Conservation (phyloP, 2,329 filamentous ascomycete genomes). For the Endoconidiophora polonica region DNA sequence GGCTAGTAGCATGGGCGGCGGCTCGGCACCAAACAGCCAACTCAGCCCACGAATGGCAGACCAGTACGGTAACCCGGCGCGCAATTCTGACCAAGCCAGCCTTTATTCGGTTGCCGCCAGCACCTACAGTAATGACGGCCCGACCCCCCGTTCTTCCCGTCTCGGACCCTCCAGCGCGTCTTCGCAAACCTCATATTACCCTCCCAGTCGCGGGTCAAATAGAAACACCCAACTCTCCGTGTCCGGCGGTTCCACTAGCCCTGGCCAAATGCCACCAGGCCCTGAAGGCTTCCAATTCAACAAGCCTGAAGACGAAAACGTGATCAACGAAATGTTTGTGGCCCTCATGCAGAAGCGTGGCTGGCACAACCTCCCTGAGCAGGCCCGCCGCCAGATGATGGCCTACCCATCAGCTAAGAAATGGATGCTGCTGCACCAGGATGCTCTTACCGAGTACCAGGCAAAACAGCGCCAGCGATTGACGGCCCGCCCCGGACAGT, state of each 20-base stretch:
- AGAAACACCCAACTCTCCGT: conserved; percentile 37
- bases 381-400: conserved; percentile 88
- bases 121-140: conserved; percentile 8
- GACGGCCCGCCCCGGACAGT: conserved; percentile 55
- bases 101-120: conserved; percentile 18
- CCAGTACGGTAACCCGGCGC: conserved; percentile 31
- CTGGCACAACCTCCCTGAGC: conserved; percentile 92
- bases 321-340: conserved; percentile 83
- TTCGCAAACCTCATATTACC: conserved; percentile 38
- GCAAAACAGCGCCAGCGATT: conserved; percentile 79
- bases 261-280: conserved; percentile 34
- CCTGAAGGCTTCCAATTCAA: conserved; percentile 43
- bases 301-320: conserved; percentile 60
- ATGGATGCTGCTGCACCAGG: conserved; percentile 93
- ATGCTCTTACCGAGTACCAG: conserved; percentile 83
- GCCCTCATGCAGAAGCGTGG: conserved; percentile 94
- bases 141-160: conserved; percentile 30
- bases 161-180: conserved; percentile 37
- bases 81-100: conserved; percentile 39
- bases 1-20: conserved; percentile 19
- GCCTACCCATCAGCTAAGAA: conserved; percentile 90
- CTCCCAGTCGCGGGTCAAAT: conserved; percentile 38
- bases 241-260: conserved; percentile 37
- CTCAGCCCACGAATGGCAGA: conserved; percentile 29
- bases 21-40: conserved; percentile 41